These are phyloP conservation scores for Nepenthes alata DNA, from an alignment of 179 eudicot species.

Conservation along the genomic window DNA sequence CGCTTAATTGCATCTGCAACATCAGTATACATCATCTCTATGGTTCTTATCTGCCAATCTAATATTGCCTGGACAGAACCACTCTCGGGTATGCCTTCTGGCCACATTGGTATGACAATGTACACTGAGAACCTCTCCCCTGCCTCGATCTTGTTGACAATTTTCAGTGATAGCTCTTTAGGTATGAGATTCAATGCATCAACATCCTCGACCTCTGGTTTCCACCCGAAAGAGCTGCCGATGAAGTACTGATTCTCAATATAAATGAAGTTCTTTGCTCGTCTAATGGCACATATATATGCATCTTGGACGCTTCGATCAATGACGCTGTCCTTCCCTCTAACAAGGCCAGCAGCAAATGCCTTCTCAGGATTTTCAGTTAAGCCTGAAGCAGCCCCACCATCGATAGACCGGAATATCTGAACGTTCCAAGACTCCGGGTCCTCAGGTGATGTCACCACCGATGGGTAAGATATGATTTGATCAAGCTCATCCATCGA, in stretches of 20 bases:
- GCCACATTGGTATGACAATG: slow-evolving; percentile 33
- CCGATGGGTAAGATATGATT: slow-evolving; percentile 20
- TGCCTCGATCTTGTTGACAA: slow-evolving; percentile 19
- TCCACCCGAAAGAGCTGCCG: slow-evolving; percentile 36
- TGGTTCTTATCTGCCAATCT: slow-evolving; percentile 29
- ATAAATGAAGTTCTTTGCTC: slow-evolving; percentile 54
- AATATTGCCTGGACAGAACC: slow-evolving; percentile 21
- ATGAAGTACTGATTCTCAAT: slow-evolving; percentile 62
- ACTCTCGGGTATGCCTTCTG: slow-evolving; percentile 23
- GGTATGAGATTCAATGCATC: slow-evolving; percentile 23
- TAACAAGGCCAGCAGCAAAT: slow-evolving; percentile 28
- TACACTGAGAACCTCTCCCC: slow-evolving; percentile 22
- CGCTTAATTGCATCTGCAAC: slow-evolving; percentile 14
- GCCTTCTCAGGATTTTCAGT: slow-evolving; percentile 24
- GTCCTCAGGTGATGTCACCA: slow-evolving; percentile 16
- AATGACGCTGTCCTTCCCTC: slow-evolving; percentile 33
- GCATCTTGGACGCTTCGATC: slow-evolving; percentile 67
- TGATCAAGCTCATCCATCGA: slow-evolving; percentile 21
- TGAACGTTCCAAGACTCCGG: slow-evolving; percentile 57
- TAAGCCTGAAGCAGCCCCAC: slow-evolving; percentile 41
- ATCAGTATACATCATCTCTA: slow-evolving; percentile 32
- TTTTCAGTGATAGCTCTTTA: slow-evolving; percentile 23
- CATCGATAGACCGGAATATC: slow-evolving; percentile 56
- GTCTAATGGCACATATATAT: slow-evolving; percentile 54
- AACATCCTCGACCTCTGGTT: slow-evolving; percentile 11